phyloP scores from a whole-genome alignment of 2,329 filamentous ascomycete species.

The Dendrostoma leiphaemia region DNA sequence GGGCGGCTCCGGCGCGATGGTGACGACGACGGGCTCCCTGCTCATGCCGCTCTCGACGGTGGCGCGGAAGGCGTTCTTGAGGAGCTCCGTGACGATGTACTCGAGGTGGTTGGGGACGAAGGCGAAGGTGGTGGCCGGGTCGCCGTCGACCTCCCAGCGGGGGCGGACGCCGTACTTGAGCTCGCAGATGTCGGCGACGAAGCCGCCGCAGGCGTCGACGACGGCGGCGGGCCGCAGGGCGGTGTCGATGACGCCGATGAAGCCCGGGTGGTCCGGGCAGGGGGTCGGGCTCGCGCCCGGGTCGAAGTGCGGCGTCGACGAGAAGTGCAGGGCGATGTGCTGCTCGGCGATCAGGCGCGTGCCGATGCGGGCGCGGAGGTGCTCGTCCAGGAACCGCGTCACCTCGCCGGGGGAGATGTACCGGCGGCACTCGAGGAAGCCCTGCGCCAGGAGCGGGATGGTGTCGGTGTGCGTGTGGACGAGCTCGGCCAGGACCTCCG shows the following conservation, averaged over 20 bases:
- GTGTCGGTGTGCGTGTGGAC: conserved; percentile 93
- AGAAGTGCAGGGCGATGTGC: conserved; percentile 85
- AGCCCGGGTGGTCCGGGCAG: conserved; percentile 57
- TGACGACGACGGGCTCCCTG: conserved; percentile 82
- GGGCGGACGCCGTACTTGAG: conserved; percentile 91
- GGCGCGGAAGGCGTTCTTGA: conserved; percentile 96
- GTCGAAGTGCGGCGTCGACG: conserved; percentile 67
- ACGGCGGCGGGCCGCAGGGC: conserved; percentile 77
- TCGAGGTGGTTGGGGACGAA: conserved; percentile 95
- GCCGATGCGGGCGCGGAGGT: conserved; percentile 89
- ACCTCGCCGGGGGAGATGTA: conserved; percentile 83
- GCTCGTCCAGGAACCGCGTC: conserved; percentile 89
- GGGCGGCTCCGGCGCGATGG: conserved; percentile 71
- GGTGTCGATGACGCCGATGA: conserved; percentile 95
- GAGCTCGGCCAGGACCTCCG: conserved; percentile 89
- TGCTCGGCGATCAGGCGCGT: conserved; percentile 94
- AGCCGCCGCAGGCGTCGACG: conserved; percentile 80
- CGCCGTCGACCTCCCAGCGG: conserved; percentile 75
- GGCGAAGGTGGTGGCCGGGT: conserved; percentile 83
- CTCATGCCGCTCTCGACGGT: conserved; percentile 82
- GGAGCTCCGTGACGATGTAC: conserved; percentile 93
- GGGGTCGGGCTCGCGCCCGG: conserved; percentile 48
- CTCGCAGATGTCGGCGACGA: conserved; percentile 95
- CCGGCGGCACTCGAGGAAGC: conserved; percentile 88
- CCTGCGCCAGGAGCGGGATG: conserved; percentile 86